These are phyloP conservation scores for Candida golubevii DNA, from an alignment of 805 yeast genomes.

Conservation along the genomic window DNA sequence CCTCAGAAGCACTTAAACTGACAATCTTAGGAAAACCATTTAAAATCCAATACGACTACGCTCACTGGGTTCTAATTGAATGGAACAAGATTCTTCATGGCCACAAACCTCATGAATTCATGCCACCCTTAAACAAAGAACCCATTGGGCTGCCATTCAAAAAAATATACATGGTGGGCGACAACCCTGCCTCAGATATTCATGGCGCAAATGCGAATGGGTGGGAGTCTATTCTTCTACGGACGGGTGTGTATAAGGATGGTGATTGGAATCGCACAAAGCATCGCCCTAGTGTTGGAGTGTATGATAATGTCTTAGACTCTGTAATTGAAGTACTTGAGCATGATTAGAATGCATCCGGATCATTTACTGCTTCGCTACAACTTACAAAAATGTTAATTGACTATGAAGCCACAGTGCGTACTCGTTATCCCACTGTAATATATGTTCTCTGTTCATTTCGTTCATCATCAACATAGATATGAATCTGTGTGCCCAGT, in stretches of 20 bases:
- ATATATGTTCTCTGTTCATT: too few relatives aligned
- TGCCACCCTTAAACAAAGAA: conserved; percentile 44
- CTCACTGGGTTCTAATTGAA: conserved; percentile 63
- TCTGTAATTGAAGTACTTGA: conserved; percentile 33
- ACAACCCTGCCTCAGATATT: conserved; percentile 91
- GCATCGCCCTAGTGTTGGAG: conserved; percentile 47
- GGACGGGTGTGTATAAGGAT: conserved; percentile 83
- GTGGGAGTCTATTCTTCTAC: conserved; percentile 81
- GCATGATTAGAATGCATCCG: background rate
- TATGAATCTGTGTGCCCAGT: too few relatives aligned
- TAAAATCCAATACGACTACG: conserved; percentile 74
- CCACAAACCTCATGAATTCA: conserved; percentile 13
- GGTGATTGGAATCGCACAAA: conserved; percentile 39
- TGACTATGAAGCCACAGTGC: too few relatives aligned
- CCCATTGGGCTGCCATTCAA: conserved; percentile 37
- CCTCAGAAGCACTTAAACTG: conserved; percentile 38
- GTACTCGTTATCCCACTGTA: too few relatives aligned
- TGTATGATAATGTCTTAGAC: conserved; percentile 44
- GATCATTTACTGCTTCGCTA: too few relatives aligned
- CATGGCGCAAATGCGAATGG: conserved; percentile 83
- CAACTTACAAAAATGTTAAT: too few relatives aligned
- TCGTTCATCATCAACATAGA: too few relatives aligned
- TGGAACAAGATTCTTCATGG: conserved; percentile 42
- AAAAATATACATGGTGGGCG: conserved; percentile 92
- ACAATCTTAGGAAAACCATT: conserved; percentile 80